Evolutionary conservation across 208 protist species (phyloP), one percentile per base, ranked within the genome.

Genomic region (Wallacemonas sp.): DNA sequence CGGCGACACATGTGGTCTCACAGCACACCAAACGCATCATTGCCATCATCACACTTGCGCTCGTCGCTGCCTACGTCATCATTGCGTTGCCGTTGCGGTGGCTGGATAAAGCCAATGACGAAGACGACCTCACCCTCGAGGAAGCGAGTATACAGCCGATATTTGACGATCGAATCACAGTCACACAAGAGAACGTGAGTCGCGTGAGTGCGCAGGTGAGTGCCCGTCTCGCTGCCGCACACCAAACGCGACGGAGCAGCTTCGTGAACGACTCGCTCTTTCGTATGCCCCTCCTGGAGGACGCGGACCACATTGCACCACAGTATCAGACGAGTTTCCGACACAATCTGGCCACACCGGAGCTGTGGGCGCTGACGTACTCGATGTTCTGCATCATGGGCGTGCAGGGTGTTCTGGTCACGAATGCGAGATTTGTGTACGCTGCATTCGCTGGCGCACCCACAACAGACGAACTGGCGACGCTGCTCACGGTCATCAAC

Each of bases 401-500:
- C 24, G 71, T 84, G 17, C 70, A 88, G 46, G 67, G 74, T 34
- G 80, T 94, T 27, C 73, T 94, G 28, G 87, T 92, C 3, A 64
- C 75, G 21, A 94, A 92, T 54, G 77, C 85, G n/a, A 75, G 82
- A 64, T 90, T 84, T 42, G 86, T 94, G 41, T 90, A 87, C 64
- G 77, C 67, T 1, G 82, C 88, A 1, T 38, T 90, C n/a, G 72
- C 76, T 1, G 75, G 72, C 15, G 68, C 66, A 14, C 31, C 46
- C 9, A 66, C 76, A 17, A 77, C 47, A 11, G 45, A 65, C 14
- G 82, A 85, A 45, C 65, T 90, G 24, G 77, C 79, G 41, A 77
- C 80, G 11, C 66, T 91, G 9, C 59, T 91, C 27, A 94, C 82
- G 0, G 71, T 90, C 0, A 51, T 91, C 34, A 85, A 83, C 62